Evolutionary conservation across 495 filamentous ascomycete species (phyloP).

Genomic region (Penicillium atrosanguineum): DNA sequence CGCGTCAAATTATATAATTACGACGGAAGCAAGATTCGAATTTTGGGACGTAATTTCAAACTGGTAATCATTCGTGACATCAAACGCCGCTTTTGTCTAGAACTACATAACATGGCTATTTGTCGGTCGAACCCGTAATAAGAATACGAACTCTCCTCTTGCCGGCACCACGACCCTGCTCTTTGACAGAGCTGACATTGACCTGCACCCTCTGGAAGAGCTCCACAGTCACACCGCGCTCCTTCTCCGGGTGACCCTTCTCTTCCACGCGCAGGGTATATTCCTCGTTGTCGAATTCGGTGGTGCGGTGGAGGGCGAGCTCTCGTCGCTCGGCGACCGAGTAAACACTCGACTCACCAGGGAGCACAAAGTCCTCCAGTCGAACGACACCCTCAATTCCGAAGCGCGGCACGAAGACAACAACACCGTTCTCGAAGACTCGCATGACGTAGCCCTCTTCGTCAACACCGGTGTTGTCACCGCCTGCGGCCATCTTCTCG

Average conservation of each 20-base stretch:
- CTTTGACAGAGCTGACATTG: constrained; percentile 84
- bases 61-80: not conserved
- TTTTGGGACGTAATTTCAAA: not conserved
- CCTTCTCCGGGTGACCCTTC: constrained; percentile 45
- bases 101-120: constrained; percentile 16
- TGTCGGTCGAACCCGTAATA: constrained; percentile 26
- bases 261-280: constrained; percentile 64
- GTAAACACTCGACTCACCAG: constrained; percentile 53
- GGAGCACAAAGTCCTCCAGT: constrained; percentile 73
- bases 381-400: constrained; percentile 91
- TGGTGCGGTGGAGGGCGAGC: constrained; percentile 51
- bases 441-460: constrained; percentile 96
- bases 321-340: constrained; percentile 39
- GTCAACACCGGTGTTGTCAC: constrained; percentile 48
- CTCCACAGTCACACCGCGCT: constrained; percentile 61
- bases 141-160: constrained; percentile 67
- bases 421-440: constrained; percentile 94
- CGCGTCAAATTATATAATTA: not conserved
- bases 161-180: constrained; percentile 74
- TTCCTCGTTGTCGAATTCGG: constrained; percentile 77
- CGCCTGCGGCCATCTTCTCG: constrained; percentile 41
- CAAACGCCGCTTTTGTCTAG: constrained; percentile 14
- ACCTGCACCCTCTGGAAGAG: constrained; percentile 90
- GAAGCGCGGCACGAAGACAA: constrained; percentile 92
- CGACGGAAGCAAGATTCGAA: not conserved